Conservation (phyloP, 2,329 filamentous ascomycete species). For the Penicillium olsonii region DNA sequence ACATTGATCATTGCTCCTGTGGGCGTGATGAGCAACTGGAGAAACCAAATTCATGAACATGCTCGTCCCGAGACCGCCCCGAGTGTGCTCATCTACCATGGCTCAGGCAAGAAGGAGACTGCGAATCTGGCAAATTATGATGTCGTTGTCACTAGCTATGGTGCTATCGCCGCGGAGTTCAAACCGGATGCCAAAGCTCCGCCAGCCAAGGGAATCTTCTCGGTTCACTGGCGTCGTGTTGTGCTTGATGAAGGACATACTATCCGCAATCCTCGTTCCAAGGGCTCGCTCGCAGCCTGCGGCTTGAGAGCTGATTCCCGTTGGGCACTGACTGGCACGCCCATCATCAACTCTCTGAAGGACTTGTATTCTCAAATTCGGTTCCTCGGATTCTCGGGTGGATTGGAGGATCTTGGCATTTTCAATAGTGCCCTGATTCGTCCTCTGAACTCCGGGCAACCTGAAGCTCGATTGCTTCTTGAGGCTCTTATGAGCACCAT, state of each 20-base stretch:
- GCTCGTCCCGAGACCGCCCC: constrained; percentile 64
- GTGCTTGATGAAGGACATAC: constrained; percentile 83
- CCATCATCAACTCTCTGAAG: constrained; percentile 78
- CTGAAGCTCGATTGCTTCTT: constrained; percentile 63
- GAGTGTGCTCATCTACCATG: constrained; percentile 74
- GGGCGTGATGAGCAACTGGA: constrained; percentile 90
- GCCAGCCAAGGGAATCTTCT: constrained; percentile 57
- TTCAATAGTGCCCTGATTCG: constrained; percentile 74
- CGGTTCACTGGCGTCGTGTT: constrained; percentile 72
- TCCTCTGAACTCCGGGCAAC: constrained; percentile 62
- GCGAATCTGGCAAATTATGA: constrained; percentile 66
- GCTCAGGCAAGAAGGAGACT: constrained; percentile 58
- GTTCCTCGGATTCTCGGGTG: constrained; percentile 74
- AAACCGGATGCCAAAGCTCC: constrained; percentile 50
- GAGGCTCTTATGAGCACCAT: constrained; percentile 78
- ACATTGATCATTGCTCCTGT: constrained; percentile 82
- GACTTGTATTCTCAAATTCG: constrained; percentile 79
- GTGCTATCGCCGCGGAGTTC: constrained; percentile 69
- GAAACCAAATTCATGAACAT: constrained; percentile 73
- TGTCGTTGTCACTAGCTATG: constrained; percentile 83
- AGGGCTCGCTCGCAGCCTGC: constrained; percentile 68
- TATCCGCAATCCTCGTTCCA: constrained; percentile 76
- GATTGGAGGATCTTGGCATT: constrained; percentile 69
- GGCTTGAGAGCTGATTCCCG: constrained; percentile 68
- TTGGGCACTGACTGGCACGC: constrained; percentile 80